Percentiles rank a stretch among this genome's conserved stretches.
Evolutionary conservation across 1,139 yeast genomes (phyloP).

Genomic region (Hyphopichia pseudoburtonii): DNA sequence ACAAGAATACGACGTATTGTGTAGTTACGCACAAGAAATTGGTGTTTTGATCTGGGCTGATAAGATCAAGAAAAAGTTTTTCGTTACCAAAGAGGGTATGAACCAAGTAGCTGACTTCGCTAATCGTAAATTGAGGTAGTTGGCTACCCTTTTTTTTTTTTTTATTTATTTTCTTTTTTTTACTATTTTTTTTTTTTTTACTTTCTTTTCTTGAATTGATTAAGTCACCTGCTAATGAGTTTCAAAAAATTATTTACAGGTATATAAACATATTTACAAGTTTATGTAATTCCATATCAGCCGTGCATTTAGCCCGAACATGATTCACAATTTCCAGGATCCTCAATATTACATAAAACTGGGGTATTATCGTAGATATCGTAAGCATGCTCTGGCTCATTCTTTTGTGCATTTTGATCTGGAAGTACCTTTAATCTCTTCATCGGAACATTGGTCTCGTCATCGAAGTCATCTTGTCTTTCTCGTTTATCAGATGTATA

Average conservation of each 20-base stretch:
- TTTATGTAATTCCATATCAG: no score
- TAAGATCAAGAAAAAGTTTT: slow-evolving; percentile 69
- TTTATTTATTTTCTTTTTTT: not conserved
- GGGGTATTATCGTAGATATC: slow-evolving; percentile 37
- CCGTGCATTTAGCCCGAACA: slow-evolving; percentile 46
- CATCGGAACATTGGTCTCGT: no score
- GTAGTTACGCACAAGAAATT: slow-evolving; percentile 81
- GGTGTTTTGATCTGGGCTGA: slow-evolving; percentile 90
- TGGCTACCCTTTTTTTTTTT: not conserved
- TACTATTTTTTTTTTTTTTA: not conserved
- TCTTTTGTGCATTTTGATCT: no score
- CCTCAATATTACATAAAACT: slow-evolving; percentile 37
- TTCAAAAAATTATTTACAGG: slow-evolving; percentile 1
- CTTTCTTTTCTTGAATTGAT: not conserved
- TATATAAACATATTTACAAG: slow-evolving; percentile 5
- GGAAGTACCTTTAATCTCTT: no score
- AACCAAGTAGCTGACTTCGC: slow-evolving; percentile 86
- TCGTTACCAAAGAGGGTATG: slow-evolving; percentile 82
- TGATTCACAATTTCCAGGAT: slow-evolving; percentile 43
- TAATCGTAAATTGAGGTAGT: slow-evolving; percentile 48
- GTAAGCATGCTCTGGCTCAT: no score
- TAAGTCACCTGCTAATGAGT: not conserved
- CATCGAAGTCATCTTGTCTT: slow-evolving; percentile 4
- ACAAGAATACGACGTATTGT: slow-evolving; percentile 71
- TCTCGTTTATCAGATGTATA: slow-evolving; percentile 1